A percentile compares a stretch with the other conserved stretches of the same genome.
phyloP scores from a whole-genome alignment of 352 stramenopile genomes.

The Phytophthora sojae region DNA sequence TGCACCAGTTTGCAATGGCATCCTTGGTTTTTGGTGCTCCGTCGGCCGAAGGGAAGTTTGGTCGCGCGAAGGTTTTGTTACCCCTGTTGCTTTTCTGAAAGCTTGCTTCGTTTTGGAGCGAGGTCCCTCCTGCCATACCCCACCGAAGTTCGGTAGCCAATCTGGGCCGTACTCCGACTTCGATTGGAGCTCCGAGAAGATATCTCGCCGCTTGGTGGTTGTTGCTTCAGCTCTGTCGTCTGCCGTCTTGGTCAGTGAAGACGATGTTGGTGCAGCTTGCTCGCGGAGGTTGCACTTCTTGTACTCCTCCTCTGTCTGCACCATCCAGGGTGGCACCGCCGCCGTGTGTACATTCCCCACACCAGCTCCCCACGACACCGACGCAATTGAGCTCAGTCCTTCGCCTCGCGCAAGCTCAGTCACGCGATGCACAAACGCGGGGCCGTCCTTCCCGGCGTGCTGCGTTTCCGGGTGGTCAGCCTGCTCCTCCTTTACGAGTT shows the following conservation, averaged over 20 bases:
- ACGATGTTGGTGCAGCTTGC: neutral
- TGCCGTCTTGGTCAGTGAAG: neutral
- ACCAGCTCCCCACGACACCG: slow-evolving; percentile 44
- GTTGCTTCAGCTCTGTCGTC: slow-evolving; percentile 14
- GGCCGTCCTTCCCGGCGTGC: slow-evolving; percentile 8
- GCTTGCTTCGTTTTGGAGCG: slow-evolving; percentile 64
- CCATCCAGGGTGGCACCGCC: slow-evolving; percentile 80
- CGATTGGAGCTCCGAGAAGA: slow-evolving; percentile 43
- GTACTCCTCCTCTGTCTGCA: slow-evolving; percentile 76
- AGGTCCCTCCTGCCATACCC: slow-evolving; percentile 78
- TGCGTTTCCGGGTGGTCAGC: slow-evolving; percentile 18
- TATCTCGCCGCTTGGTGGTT: slow-evolving; percentile 32
- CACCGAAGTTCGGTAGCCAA: slow-evolving; percentile 83
- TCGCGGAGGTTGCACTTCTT: slow-evolving; percentile 56
- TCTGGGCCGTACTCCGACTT: slow-evolving; percentile 40
- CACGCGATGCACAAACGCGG: slow-evolving; percentile 45
- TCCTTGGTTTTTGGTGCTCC: neutral
- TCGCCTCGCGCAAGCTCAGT: slow-evolving; percentile 54
- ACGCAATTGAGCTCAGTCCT: slow-evolving; percentile 54
- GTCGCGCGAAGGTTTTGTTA: slow-evolving; percentile 15
- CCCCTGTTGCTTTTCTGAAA: slow-evolving; percentile 46
- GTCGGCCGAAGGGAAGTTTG: slow-evolving; percentile 3
- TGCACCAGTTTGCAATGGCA: neutral
- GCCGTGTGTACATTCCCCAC: slow-evolving; percentile 74
- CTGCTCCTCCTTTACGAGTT: slow-evolving; percentile 58